A percentile compares a stretch with the other conserved stretches of the same genome.
Conservation (phyloP, 116 monocot species). For the Dioscorea cayenensis region DNA sequence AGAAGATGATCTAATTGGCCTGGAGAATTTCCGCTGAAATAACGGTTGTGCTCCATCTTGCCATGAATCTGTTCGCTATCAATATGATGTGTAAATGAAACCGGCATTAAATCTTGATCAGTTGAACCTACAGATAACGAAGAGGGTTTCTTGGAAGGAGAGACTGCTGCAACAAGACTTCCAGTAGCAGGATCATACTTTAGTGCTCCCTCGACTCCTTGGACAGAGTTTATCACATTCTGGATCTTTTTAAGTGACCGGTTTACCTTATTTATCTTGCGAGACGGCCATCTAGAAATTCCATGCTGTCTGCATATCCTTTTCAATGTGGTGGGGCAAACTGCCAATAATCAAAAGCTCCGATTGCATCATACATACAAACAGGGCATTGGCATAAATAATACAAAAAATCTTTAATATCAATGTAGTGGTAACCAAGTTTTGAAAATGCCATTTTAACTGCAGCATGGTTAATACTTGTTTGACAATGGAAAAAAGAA, state of each 20-base stretch:
- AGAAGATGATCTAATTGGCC: neutral
- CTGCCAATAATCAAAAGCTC: constrained; percentile 26
- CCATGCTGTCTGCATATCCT: constrained; percentile 92
- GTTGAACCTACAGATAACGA: neutral
- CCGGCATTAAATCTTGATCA: constrained; percentile 1
- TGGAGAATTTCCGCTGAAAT: neutral
- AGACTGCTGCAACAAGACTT: constrained; percentile 56
- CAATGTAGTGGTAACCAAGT: neutral
- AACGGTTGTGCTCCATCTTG: constrained; percentile 20
- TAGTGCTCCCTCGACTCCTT: constrained; percentile 77
- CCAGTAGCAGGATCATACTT: constrained; percentile 78
- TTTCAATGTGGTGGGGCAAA: constrained; percentile 93
- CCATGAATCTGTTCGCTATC: constrained; percentile 1
- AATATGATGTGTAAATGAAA: neutral
- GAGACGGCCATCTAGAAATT: constrained; percentile 93
- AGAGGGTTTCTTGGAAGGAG: constrained; percentile 27
- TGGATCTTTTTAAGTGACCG: constrained; percentile 83
- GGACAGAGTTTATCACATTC: constrained; percentile 82
- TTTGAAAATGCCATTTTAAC: neutral
- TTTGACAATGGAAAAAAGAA: too few species aligned
- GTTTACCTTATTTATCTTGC: constrained; percentile 96
- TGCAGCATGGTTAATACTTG: too few species aligned
- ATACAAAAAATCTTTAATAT: neutral
- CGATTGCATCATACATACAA: too few species aligned
- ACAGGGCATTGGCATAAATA: neutral